Evolutionary conservation across 805 yeast species (phyloP), one percentile per base, ranked within the genome.

Genomic region (Candida nanaspora): DNA sequence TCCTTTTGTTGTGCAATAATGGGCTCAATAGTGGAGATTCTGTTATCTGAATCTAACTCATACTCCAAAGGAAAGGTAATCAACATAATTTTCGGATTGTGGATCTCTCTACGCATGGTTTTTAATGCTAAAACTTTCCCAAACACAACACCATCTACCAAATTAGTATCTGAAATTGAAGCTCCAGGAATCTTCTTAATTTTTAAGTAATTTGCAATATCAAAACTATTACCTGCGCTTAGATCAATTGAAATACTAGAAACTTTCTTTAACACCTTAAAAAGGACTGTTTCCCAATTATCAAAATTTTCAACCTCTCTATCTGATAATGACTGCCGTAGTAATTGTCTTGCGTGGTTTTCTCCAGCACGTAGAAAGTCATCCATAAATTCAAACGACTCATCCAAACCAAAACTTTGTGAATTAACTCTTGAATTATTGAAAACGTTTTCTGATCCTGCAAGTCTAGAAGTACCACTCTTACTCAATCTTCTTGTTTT

Each of bases 31-130:
- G 95, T 84, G 59, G 87, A 78, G 43, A 87, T 82, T 18, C 36
- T 46, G 23, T 50, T 48, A 26, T 52, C 52, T 8, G 51, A 35
- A 22, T 49, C 59, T 48, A 83, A 87, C 40, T 82, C 86, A 49
- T 87, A 93, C 54, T 89, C 98, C 21, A 93, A 64, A 0, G 97
- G 96, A 52, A 93, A 93, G 69, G 88, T 81, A 6, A 93, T 70
- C 15, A 94, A 67, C 43, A 91, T 78, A 31, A 93, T 83, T 41
- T 80, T 74, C 0, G 99, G 98, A 38, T 75, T 70, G 0, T 56
- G 52, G 7, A 94, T 68, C 20, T 57, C 54, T 6, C 76, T 59
- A 0, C 87, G 76, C 98, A 93, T 94, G 1, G 74, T 58, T 52
- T 82, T 86, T 30, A 85, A 68, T 3, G 96, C 95, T 34, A 89